Conservation (phyloP, 331 rosid genomes). For the Malus hybrid region DNA sequence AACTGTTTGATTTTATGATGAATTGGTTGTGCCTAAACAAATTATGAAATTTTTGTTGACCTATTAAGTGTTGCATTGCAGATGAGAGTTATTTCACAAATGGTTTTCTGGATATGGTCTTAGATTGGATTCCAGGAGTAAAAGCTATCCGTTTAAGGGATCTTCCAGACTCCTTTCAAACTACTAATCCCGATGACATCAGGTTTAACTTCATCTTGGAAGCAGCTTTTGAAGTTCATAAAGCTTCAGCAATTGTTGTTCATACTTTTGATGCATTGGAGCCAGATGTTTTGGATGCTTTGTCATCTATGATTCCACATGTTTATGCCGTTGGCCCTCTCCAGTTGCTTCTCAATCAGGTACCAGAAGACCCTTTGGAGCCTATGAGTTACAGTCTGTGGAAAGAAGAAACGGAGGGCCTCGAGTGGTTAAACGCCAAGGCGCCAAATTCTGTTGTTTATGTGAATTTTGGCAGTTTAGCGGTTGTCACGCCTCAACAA, state of each 20-base stretch:
- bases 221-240: neutral
- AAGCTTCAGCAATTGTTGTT: constrained; percentile 5
- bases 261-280: neutral
- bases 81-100: neutral
- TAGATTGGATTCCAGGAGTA: neutral
- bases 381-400: constrained; percentile 3
- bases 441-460: neutral
- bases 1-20: neutral
- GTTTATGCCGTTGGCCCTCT: constrained; percentile 6
- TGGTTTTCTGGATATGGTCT: neutral
- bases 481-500: neutral
- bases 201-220: neutral
- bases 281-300: neutral
- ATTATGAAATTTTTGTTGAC: neutral
- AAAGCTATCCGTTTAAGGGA: neutral
- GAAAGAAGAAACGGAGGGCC: constrained; percentile 3
- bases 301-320: neutral
- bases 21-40: no score
- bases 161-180: neutral
- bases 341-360: constrained; percentile 2
- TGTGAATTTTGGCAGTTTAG: constrained; percentile 4
- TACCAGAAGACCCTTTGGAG: neutral
- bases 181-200: neutral
- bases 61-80: neutral
- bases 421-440: neutral